Evolutionary conservation across 768 basidiomycete species (phyloP).

Genomic region (Artomyces pyxidatus): DNA sequence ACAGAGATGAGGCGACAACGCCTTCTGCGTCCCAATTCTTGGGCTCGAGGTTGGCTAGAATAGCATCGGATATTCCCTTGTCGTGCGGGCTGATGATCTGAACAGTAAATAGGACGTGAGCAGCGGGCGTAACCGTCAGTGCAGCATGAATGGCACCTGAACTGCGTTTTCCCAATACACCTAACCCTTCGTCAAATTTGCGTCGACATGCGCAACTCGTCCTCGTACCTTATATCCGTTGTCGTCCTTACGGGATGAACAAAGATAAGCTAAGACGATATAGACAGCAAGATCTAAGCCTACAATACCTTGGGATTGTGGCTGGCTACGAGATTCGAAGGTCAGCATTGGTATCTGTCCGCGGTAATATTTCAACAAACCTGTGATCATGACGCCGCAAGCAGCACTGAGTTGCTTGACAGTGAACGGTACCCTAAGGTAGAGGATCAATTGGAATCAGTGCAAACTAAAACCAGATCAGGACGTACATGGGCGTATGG

Average conservation of each 20-base stretch:
- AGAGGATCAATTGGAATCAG: not conserved
- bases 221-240: constrained; percentile 75
- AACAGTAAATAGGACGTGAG: constrained; percentile 12
- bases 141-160: constrained; percentile 39
- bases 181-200: constrained; percentile 26
- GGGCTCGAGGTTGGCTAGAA: constrained; percentile 53
- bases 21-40: constrained; percentile 32
- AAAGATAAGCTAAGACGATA: constrained; percentile 4
- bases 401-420: constrained; percentile 60
- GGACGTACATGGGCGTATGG: constrained; percentile 71
- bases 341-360: no score
- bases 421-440: constrained; percentile 70
- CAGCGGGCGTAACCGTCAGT: not conserved
- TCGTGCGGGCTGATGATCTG: constrained; percentile 89
- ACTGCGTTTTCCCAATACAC: constrained; percentile 89
- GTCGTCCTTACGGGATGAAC: constrained; percentile 45
- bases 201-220: not conserved
- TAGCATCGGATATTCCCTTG: constrained; percentile 60
- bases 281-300: no score
- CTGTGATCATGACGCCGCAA: constrained; percentile 88
- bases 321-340: constrained; percentile 52
- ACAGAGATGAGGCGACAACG: constrained; percentile 34
- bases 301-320: constrained; percentile 76
- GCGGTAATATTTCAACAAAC: constrained; percentile 24
- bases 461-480: no score